A percentile compares a stretch with the other conserved stretches of the same genome.
These are phyloP conservation scores for Yarrowia sp. DNA, from an alignment of 805 yeast genomes.

Conservation along the genomic window DNA sequence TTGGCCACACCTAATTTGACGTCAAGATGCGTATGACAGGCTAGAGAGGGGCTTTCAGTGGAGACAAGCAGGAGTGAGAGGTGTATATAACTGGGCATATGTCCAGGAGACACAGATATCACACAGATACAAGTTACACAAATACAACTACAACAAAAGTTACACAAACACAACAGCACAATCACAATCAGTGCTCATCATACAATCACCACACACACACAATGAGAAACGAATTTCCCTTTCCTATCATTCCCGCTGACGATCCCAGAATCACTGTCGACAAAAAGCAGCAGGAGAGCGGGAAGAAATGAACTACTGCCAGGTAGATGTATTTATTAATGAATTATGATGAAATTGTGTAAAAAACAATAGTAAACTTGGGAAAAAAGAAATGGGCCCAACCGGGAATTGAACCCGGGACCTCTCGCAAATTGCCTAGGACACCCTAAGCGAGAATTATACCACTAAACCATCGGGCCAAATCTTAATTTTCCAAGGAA, in stretches of 20 bases:
- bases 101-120: not conserved
- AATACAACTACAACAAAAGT: not conserved
- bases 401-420: conserved; percentile 25
- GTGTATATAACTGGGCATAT: no score
- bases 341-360: no score
- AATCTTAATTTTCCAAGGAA: not conserved
- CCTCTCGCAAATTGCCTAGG: conserved; percentile 25
- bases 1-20: not conserved
- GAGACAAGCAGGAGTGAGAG: no score
- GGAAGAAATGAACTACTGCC: not conserved
- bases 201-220: not conserved
- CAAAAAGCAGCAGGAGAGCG: not conserved
- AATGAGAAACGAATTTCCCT: conserved; percentile 15
- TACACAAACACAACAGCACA: no score
- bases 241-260: not conserved
- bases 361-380: not conserved
- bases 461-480: conserved; percentile 25
- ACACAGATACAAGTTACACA: not conserved
- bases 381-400: not conserved
- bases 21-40: not conserved
- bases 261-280: not conserved
- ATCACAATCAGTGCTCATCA: no score
- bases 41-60: not conserved
- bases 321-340: no score
- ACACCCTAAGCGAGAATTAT: conserved; percentile 23